Evolutionary conservation across 208 protist genomes (phyloP), one percentile per base, ranked within the genome.

Genomic region (Leishmania mexicana): DNA sequence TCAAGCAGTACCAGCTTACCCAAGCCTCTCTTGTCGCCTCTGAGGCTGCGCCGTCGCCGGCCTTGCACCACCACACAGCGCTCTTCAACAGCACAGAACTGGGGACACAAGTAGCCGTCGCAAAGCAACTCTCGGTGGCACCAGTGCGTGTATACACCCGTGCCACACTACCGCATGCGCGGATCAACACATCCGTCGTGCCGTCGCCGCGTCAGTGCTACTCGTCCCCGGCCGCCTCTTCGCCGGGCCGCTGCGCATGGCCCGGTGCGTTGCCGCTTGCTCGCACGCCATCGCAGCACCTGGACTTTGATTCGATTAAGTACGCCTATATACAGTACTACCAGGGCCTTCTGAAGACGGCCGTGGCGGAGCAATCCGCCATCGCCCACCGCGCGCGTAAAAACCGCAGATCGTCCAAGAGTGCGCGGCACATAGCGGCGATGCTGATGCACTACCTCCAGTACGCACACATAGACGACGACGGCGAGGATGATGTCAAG

Each of bases 311-410:
- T 51, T 62, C 78, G 17, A 68, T 79, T 42, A 78, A 76, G 65
- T 75, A 68, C 74, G 65, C 74, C 35, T 76, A 85, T 68, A 78
- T 77, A 1, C 77, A 60, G 1, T 49, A 82, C 78, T 51, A 80
- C 21, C 83, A 79, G 40, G 78, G 78, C 13, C 78, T 85, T 35
- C 78, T 85, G 45, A 78, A 81, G 64, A 62, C 77, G 62, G 83
- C 83, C 3, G 83, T 85, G 78, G 83, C 83, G 57, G 83, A 85
- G 74, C 78, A 85, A 54, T 77, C 83, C 6, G 78, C 83, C n/a
- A 75, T 85, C 35, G 78, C 74, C 15, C 74, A 85, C 54, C 74
- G 72, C 17, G 42, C 40, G 8, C 71, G 65, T 40, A 4, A 72
- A 42, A 64, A 79, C 67, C 78, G 83, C 72, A 81, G 77, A 74